Evolutionary conservation across 225 moss, liverwort and hornwort species (phyloP).

Genomic region (Marchantia paleacea): DNA sequence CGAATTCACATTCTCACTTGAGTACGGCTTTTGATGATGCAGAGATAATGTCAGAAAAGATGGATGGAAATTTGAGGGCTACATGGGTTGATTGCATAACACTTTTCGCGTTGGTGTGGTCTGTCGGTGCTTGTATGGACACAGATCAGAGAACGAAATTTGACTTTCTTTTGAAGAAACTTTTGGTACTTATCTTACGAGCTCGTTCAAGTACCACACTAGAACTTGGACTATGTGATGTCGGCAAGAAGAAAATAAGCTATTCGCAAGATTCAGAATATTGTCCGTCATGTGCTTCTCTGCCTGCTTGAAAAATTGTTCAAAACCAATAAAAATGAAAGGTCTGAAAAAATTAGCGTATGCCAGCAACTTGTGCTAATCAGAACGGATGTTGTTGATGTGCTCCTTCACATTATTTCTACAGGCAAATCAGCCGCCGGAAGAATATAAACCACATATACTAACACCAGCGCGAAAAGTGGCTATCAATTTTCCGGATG

Average conservation of each 20-base stretch:
- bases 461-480: constrained; percentile 66
- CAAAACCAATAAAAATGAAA: too few relatives aligned
- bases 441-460: constrained; percentile 73
- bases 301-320: too few relatives aligned
- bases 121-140: constrained; percentile 74
- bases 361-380: too few relatives aligned
- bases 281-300: too few relatives aligned
- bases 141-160: constrained; percentile 66
- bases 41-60: constrained; percentile 55
- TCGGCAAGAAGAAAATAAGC: too few relatives aligned
- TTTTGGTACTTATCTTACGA: constrained; percentile 46
- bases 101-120: constrained; percentile 73
- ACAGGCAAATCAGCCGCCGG: constrained; percentile 81
- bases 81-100: constrained; percentile 81
- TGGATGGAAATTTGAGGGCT: constrained; percentile 60
- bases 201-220: neutral
- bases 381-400: too few relatives aligned
- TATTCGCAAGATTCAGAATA: too few relatives aligned
- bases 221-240: too few relatives aligned
- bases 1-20: neutral
- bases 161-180: constrained; percentile 62
- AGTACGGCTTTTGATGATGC: neutral
- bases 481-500: constrained; percentile 66
- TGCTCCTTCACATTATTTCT: neutral
- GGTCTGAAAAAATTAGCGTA: too few relatives aligned